Evolutionary conservation across 2,329 filamentous ascomycete species (phyloP).

Genomic region (Pseudogymnoascus sp.): DNA sequence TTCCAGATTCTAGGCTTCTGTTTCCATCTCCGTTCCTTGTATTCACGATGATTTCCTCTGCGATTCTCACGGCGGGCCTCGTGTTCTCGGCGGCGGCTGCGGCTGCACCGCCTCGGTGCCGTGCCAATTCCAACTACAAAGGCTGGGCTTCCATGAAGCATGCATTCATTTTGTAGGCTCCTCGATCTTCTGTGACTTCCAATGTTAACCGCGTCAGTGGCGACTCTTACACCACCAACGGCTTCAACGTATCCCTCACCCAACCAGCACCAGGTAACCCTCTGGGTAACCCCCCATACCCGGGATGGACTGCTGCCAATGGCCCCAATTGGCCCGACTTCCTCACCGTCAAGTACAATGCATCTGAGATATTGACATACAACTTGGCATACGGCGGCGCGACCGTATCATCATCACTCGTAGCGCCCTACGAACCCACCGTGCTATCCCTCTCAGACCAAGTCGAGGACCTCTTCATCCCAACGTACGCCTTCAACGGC

Average conservation of each 20-base stretch:
- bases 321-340: slow-evolving; percentile 51
- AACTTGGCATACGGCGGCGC: slow-evolving; percentile 43
- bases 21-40: background rate
- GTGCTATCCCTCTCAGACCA: slow-evolving; percentile 34
- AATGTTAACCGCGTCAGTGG: slow-evolving; percentile 24
- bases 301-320: slow-evolving; percentile 34
- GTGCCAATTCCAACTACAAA: slow-evolving; percentile 27
- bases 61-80: background rate
- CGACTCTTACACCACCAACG: slow-evolving; percentile 35
- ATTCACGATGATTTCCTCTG: background rate
- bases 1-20: background rate
- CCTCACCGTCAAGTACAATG: slow-evolving; percentile 38
- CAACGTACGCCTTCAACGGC: slow-evolving; percentile 30
- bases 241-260: slow-evolving; percentile 30
- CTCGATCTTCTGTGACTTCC: background rate
- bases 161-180: slow-evolving; percentile 35
- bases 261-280: slow-evolving; percentile 32
- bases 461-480: slow-evolving; percentile 35
- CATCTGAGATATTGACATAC: slow-evolving; percentile 39
- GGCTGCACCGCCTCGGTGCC: slow-evolving; percentile 15
- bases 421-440: slow-evolving; percentile 30
- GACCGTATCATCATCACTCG: slow-evolving; percentile 32
- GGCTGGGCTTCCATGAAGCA: slow-evolving; percentile 34
- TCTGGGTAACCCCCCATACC: slow-evolving; percentile 34
- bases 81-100: background rate